phyloP scores from a whole-genome alignment of 148 eudicot genomes.

The Silene latifolia region DNA sequence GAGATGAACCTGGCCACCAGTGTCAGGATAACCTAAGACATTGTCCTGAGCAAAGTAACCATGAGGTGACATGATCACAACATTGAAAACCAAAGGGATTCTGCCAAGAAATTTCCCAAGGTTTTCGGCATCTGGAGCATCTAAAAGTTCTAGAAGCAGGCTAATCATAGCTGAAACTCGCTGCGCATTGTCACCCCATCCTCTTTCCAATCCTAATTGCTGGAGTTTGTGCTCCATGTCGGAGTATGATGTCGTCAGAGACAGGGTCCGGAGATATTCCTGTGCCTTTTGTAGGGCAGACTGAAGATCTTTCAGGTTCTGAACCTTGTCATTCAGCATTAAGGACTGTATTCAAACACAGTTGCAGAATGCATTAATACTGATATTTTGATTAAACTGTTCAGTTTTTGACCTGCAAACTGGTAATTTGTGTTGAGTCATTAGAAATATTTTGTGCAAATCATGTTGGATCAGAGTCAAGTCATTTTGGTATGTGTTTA shows the following conservation, averaged over 20 bases:
- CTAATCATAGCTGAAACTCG: slow-evolving; percentile 71
- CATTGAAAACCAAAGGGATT: slow-evolving; percentile 94
- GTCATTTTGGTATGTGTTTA: too few species aligned
- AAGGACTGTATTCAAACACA: slow-evolving; percentile 47
- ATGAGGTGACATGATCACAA: slow-evolving; percentile 91
- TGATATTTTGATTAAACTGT: not conserved
- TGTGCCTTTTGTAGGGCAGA: slow-evolving; percentile 64
- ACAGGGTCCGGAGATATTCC: slow-evolving; percentile 58
- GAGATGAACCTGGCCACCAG: slow-evolving; percentile 77
- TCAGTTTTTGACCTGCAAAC: not conserved
- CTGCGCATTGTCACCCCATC: slow-evolving; percentile 87
- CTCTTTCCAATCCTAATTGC: slow-evolving; percentile 85
- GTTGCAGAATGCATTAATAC: not conserved
- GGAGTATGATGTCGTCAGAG: slow-evolving; percentile 56
- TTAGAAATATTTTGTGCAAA: too few species aligned
- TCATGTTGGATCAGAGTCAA: not conserved
- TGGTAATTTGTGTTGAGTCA: too few species aligned
- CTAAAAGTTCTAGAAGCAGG: slow-evolving; percentile 74
- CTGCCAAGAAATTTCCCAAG: slow-evolving; percentile 81
- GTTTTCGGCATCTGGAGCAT: slow-evolving; percentile 90
- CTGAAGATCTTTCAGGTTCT: slow-evolving; percentile 64
- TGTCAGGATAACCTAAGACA: slow-evolving; percentile 93
- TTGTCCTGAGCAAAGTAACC: slow-evolving; percentile 97
- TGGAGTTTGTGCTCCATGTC: slow-evolving; percentile 77
- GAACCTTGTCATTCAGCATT: slow-evolving; percentile 86